phyloP scores from a whole-genome alignment of 495 filamentous ascomycete species.

The Saxispiralis lemnorum region DNA sequence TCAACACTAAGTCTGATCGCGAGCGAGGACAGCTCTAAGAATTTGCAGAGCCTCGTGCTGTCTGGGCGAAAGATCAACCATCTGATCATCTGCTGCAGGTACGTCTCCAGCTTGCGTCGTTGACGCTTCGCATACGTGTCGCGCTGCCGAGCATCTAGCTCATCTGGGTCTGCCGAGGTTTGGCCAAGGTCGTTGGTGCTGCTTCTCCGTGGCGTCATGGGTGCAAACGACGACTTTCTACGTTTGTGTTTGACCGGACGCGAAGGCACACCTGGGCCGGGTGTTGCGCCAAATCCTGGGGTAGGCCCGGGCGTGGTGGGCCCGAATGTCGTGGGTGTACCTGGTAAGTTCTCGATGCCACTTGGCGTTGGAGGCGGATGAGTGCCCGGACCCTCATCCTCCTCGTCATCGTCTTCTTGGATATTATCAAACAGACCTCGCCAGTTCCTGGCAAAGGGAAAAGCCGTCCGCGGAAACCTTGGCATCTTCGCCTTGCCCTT shows the following conservation, averaged over 20 bases:
- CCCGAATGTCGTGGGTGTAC: no score
- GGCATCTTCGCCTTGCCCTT: constrained; percentile 52
- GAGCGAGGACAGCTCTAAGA: constrained; percentile 83
- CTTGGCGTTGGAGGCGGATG: no score
- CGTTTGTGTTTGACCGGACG: constrained; percentile 35
- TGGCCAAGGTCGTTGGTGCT: constrained; percentile 30
- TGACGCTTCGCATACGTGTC: constrained; percentile 50
- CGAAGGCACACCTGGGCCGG: no score
- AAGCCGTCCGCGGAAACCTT: constrained; percentile 74
- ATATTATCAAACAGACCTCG: constrained; percentile 56
- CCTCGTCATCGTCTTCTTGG: constrained; percentile 70
- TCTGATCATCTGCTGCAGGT: constrained; percentile 84
- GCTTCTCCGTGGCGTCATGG: constrained; percentile 35
- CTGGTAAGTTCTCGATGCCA: no score
- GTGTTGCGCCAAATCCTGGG: not conserved
- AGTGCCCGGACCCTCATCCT: constrained; percentile 19
- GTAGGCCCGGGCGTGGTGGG: no score
- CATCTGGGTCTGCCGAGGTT: not conserved
- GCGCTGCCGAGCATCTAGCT: constrained; percentile 13
- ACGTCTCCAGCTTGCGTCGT: constrained; percentile 70
- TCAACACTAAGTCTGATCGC: constrained; percentile 91
- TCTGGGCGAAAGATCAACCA: constrained; percentile 92
- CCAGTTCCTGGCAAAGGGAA: constrained; percentile 73
- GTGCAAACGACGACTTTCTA: constrained; percentile 39
- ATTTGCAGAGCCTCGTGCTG: constrained; percentile 89